A percentile compares a stretch with the other conserved stretches of the same genome.
These are phyloP conservation scores for Xylaria multiplex DNA, from an alignment of 2,329 filamentous ascomycete genomes.

Conservation along the genomic window DNA sequence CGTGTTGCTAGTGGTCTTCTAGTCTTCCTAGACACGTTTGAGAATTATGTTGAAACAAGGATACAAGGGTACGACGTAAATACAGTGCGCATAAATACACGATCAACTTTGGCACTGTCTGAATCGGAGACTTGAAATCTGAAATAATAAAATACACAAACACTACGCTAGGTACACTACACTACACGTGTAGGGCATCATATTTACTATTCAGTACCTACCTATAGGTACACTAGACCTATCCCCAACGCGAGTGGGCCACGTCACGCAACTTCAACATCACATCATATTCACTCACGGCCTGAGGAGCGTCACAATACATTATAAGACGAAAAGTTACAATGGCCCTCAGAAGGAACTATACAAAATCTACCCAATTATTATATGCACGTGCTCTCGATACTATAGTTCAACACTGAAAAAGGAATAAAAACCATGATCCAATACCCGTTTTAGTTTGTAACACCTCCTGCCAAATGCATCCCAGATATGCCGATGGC, in stretches of 20 bases:
- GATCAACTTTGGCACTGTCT: too few relatives aligned
- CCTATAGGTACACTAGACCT: too few relatives aligned
- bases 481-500: constrained; percentile 23
- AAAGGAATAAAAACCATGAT: constrained; percentile 14
- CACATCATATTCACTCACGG: too few relatives aligned
- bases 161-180: too few relatives aligned
- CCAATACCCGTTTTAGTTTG: constrained; percentile 28
- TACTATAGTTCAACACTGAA: constrained; percentile 26
- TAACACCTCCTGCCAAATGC: constrained; percentile 38
- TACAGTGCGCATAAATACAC: too few relatives aligned
- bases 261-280: too few relatives aligned
- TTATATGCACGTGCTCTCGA: constrained; percentile 33
- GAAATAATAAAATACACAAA: too few relatives aligned
- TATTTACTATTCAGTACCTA: too few relatives aligned
- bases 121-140: too few relatives aligned
- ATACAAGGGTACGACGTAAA: not conserved
- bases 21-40: constrained; percentile 22
- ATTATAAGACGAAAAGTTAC: not conserved
- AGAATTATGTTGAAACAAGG: constrained; percentile 22
- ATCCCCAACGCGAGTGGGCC: too few relatives aligned
- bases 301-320: not conserved
- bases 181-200: too few relatives aligned
- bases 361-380: constrained; percentile 34
- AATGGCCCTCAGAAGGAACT: constrained; percentile 8
- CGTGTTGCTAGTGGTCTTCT: not conserved